Percentiles rank a stretch among this genome's conserved stretches.
Conservation (phyloP, 352 stramenopile genomes). For the Pythium rishiriense region DNA sequence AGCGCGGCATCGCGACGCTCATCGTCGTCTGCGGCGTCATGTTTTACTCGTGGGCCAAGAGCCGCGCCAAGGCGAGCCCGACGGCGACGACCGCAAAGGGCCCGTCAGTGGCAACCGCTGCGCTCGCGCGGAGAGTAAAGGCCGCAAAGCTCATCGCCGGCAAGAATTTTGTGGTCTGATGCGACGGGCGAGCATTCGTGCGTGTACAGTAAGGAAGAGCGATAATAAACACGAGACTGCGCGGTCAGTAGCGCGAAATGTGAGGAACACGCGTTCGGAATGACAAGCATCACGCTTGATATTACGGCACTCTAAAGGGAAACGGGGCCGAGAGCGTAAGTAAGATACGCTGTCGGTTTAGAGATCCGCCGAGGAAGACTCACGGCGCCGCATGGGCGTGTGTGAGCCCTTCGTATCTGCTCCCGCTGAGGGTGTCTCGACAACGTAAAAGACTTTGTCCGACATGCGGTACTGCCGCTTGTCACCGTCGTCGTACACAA, state of each 20-base stretch:
- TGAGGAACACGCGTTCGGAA: background rate
- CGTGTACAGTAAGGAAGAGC: background rate
- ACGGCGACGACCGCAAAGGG: background rate
- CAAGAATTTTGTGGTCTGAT: slow-evolving; percentile 67
- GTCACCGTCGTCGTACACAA: slow-evolving; percentile 87
- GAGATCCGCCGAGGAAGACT: slow-evolving; percentile 26
- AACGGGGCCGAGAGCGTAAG: background rate
- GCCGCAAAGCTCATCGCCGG: slow-evolving; percentile 49
- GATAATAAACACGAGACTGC: background rate
- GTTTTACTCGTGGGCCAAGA: slow-evolving; percentile 88
- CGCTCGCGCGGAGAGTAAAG: slow-evolving; percentile 8
- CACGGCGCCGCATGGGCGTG: slow-evolving; percentile 14
- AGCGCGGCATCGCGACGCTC: slow-evolving; percentile 76
- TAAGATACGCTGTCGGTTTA: background rate
- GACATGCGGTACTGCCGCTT: slow-evolving; percentile 88
- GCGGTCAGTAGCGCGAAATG: background rate
- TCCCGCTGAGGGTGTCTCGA: slow-evolving; percentile 19
- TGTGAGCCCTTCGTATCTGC: background rate
- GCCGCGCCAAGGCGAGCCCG: slow-evolving; percentile 35
- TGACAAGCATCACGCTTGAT: background rate
- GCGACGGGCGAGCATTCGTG: background rate
- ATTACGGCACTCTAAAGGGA: background rate
- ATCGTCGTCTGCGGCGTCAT: slow-evolving; percentile 81
- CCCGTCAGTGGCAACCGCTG: background rate
- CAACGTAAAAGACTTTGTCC: slow-evolving; percentile 87